A percentile compares a stretch with the other conserved stretches of the same genome.
phyloP scores from a whole-genome alignment of 2,329 filamentous ascomycete species.

The Fusarium vanettenii region DNA sequence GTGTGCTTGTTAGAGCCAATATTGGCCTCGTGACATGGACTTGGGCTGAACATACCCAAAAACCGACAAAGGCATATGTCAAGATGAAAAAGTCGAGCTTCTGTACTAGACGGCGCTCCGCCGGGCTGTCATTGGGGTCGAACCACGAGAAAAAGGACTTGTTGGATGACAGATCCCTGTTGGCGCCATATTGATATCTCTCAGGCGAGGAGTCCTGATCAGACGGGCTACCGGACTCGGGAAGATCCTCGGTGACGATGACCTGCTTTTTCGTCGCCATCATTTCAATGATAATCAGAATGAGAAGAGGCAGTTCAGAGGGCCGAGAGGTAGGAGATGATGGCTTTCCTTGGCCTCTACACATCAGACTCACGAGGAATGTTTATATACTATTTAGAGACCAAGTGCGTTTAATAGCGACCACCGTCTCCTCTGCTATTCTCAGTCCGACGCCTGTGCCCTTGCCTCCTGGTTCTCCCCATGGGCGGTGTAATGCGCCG shows the following conservation, averaged over 20 bases:
- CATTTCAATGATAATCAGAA: not conserved
- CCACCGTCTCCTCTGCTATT: not conserved
- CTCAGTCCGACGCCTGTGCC: not conserved
- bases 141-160: conserved; percentile 6
- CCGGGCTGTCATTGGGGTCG: not conserved
- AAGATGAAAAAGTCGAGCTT: conserved; percentile 8
- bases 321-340: not conserved
- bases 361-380: not conserved
- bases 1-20: not conserved
- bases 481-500: not conserved
- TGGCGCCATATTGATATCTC: not conserved
- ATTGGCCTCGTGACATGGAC: not conserved
- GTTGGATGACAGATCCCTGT: not conserved
- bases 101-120: not conserved
- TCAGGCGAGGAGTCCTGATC: not conserved
- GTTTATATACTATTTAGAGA: not conserved
- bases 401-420: not conserved
- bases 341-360: not conserved
- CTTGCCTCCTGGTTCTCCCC: not conserved
- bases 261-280: not conserved
- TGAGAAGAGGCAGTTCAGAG: not conserved
- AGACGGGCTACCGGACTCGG: not conserved
- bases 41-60: not conserved
- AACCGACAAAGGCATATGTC: conserved; percentile 3
- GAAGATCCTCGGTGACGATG: not conserved